Percentiles rank a stretch among this genome's conserved stretches.
These are phyloP conservation scores for Neurospora discreta DNA, from an alignment of 495 filamentous ascomycete genomes.

Conservation along the genomic window DNA sequence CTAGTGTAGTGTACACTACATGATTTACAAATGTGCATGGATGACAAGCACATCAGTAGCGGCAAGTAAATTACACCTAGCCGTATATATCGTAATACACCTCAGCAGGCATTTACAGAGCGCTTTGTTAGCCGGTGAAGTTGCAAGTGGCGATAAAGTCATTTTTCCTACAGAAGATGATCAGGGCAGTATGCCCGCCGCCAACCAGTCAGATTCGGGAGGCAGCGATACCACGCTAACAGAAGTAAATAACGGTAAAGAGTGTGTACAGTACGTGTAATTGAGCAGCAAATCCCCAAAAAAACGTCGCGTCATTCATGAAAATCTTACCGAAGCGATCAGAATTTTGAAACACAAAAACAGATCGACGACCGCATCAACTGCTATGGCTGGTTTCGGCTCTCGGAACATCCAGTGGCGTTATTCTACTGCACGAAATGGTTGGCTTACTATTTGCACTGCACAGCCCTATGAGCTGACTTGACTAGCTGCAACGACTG, in stretches of 20 bases:
- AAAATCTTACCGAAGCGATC: not conserved
- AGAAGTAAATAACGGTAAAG: too few relatives aligned
- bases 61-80: not conserved
- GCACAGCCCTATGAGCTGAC: not conserved
- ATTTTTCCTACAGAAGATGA: too few relatives aligned
- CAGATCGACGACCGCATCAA: not conserved
- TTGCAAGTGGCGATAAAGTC: too few relatives aligned
- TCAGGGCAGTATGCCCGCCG: too few relatives aligned
- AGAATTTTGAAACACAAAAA: not conserved
- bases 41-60: not conserved
- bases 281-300: not conserved
- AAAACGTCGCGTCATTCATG: not conserved
- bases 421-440: not conserved
- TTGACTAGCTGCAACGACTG: not conserved
- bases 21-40: too few relatives aligned
- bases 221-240: too few relatives aligned
- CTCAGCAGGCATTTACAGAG: too few relatives aligned
- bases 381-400: not conserved
- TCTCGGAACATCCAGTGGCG: not conserved
- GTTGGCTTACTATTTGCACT: not conserved
- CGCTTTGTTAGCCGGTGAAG: too few relatives aligned
- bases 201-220: too few relatives aligned
- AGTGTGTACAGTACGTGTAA: not conserved
- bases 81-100: too few relatives aligned
- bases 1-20: too few relatives aligned